Evolutionary conservation across 169 alveolate species (phyloP), one percentile per base, ranked within the genome.

Genomic region (Eimeria necatrix): DNA sequence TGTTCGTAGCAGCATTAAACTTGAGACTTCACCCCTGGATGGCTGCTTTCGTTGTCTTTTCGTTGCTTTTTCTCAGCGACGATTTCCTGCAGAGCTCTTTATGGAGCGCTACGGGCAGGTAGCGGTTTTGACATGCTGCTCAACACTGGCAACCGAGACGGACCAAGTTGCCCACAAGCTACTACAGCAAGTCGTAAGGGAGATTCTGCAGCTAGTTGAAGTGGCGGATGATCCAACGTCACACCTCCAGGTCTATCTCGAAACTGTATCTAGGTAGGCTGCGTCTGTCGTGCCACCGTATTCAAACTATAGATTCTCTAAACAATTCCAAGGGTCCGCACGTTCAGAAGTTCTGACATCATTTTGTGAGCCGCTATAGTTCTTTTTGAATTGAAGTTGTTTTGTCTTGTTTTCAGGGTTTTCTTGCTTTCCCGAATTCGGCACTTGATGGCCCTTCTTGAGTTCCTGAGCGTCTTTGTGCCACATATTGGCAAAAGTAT

Each of bases 71-170:
- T 10, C 60, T 32, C 92, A 91, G 95, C 18, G 51, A 56, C 95
- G 95, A 16, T 91, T 91, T 74, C 95, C 95, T 18, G 68, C 60
- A 4, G 91, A 91, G 74, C 95, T 91, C 64, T 56, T 80, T 12
- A 26, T 91, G 74, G 91, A 60, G 70, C 91, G 91, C 32, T 91
- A 91, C 85, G 81, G 92, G 68, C 86, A 91, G 86, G 91, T 91
- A 2, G 51, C 76, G 83, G 48, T 91, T 52, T 64, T 91, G 24
- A 51, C 95, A 51, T 85, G 87, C 59, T 76, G 83, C 74, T 64
- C 91, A 14, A 85, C 91, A 12, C 95, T 91, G 76, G 95, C 87
- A 12, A 85, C 87, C 16, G 95, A 91, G 53, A 76, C 87, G 22
- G 95, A 91, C 85, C 81, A 26, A 5, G 51, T 71, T 4, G 91